Conservation (phyloP, 306 rosid genomes). For the Hippophae rhamnoides region DNA sequence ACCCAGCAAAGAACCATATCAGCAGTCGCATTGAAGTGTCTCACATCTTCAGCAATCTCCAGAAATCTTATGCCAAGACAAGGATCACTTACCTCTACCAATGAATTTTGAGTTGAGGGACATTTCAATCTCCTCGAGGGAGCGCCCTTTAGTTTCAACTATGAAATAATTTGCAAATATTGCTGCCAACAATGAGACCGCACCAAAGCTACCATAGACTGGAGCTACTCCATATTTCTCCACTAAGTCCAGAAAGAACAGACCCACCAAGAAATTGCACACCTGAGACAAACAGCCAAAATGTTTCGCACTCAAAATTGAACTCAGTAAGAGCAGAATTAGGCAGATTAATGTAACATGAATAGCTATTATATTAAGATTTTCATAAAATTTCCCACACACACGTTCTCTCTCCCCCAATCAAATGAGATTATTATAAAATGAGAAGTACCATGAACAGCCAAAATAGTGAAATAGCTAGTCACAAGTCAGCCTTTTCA, state of each 20-base stretch:
- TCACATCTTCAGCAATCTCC: too few relatives aligned
- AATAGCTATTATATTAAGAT: too few relatives aligned
- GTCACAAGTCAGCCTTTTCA: too few relatives aligned
- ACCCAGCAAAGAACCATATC: too few relatives aligned
- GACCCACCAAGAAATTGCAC: constrained; percentile 81
- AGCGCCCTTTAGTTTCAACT: constrained; percentile 76
- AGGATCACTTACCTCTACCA: constrained; percentile 27
- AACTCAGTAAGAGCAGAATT: neutral
- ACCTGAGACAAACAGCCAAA: constrained; percentile 30
- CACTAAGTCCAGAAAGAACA: constrained; percentile 76
- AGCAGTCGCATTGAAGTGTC: too few relatives aligned
- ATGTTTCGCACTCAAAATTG: neutral
- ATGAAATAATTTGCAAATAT: constrained; percentile 52
- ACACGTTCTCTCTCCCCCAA: too few relatives aligned
- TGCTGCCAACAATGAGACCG: constrained; percentile 62
- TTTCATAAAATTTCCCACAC: neutral
- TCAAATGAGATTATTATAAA: too few relatives aligned
- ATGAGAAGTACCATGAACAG: too few relatives aligned
- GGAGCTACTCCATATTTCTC: constrained; percentile 76
- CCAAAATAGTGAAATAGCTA: too few relatives aligned
- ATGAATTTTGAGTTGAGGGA: constrained; percentile 33
- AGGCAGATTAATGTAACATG: neutral
- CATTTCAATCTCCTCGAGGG: constrained; percentile 83
- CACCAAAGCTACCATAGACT: constrained; percentile 65
- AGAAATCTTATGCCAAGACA: neutral